Conservation (phyloP, 768 basidiomycete genomes). For the Kwoniella pini region DNA sequence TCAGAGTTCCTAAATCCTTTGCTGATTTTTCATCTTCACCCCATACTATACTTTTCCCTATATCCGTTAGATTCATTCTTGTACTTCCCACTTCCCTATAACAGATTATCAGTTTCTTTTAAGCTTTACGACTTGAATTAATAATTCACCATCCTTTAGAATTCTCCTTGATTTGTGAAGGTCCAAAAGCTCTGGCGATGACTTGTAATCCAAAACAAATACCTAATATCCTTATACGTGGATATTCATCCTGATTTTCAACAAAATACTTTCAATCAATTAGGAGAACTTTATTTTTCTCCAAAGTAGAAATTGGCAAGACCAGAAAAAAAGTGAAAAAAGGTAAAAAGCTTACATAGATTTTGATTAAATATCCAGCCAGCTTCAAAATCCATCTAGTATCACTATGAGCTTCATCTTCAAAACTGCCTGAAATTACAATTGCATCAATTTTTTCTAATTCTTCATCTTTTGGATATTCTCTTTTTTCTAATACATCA, state of each 20-base stretch:
- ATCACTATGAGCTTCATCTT: conserved; percentile 42
- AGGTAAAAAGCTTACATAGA: conserved; percentile 27
- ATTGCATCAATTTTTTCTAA: conserved; percentile 37
- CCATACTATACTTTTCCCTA: conserved; percentile 36
- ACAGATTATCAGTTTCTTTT: not conserved
- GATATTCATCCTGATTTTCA: conserved; percentile 31
- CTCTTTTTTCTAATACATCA: conserved; percentile 36
- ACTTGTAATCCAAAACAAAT: conserved; percentile 46
- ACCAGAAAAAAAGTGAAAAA: too few species aligned
- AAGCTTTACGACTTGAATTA: not conserved
- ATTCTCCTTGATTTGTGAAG: conserved; percentile 31
- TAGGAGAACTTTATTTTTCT: too few species aligned
- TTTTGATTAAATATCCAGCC: conserved; percentile 39
- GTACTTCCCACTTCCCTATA: conserved; percentile 45
- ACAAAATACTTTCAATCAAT: too few species aligned
- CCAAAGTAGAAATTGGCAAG: too few species aligned
- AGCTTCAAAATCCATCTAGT: conserved; percentile 41
- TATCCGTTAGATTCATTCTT: conserved; percentile 33
- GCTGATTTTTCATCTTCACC: conserved; percentile 15
- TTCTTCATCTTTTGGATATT: conserved; percentile 40
- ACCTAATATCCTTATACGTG: conserved; percentile 34
- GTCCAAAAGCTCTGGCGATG: conserved; percentile 41
- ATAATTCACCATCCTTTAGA: conserved; percentile 38
- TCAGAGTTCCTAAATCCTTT: conserved; percentile 10
- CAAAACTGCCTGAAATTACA: conserved; percentile 40